Evolutionary conservation across 2,329 filamentous ascomycete genomes (phyloP).

Genomic region (Teratosphaeria destructans): DNA sequence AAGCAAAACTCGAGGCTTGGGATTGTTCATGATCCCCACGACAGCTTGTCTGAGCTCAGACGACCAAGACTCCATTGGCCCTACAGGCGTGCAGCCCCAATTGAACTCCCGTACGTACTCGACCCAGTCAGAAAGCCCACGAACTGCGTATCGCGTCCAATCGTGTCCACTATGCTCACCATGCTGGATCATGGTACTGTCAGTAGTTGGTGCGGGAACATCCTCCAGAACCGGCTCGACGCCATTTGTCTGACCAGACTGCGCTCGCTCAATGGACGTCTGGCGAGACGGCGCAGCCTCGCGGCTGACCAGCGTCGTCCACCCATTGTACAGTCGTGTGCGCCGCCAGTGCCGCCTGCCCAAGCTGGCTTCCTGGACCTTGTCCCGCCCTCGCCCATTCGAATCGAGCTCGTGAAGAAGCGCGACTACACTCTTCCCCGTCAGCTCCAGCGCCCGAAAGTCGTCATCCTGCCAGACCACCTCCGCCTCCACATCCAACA

Average conservation of each 20-base stretch:
- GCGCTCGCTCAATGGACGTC: background rate
- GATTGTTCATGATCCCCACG: conserved; percentile 20
- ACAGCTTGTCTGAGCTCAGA: conserved; percentile 14
- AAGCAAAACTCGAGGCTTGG: conserved; percentile 20
- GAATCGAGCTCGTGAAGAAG: background rate
- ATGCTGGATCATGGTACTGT: background rate
- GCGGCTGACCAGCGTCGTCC: background rate
- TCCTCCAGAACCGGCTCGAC: background rate
- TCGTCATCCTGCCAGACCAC: background rate
- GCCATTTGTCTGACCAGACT: background rate
- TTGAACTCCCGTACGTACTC: conserved; percentile 18
- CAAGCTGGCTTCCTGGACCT: background rate
- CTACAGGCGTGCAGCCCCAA: conserved; percentile 20
- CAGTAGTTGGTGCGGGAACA: background rate
- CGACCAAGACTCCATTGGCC: conserved; percentile 20
- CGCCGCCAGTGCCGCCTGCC: background rate
- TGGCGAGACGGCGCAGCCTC: background rate
- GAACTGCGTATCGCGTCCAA: conserved; percentile 18
- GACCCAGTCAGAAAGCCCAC: conserved; percentile 15
- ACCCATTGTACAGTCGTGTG: background rate
- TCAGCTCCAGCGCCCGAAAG: background rate
- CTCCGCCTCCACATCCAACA: background rate
- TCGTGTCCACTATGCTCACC: conserved; percentile 4
- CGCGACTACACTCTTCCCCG: background rate
- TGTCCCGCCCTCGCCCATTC: background rate